A percentile compares a stretch with the other conserved stretches of the same genome.
These are phyloP conservation scores for Fusarium acutatum DNA, from an alignment of 2,329 filamentous ascomycete genomes.

Conservation along the genomic window DNA sequence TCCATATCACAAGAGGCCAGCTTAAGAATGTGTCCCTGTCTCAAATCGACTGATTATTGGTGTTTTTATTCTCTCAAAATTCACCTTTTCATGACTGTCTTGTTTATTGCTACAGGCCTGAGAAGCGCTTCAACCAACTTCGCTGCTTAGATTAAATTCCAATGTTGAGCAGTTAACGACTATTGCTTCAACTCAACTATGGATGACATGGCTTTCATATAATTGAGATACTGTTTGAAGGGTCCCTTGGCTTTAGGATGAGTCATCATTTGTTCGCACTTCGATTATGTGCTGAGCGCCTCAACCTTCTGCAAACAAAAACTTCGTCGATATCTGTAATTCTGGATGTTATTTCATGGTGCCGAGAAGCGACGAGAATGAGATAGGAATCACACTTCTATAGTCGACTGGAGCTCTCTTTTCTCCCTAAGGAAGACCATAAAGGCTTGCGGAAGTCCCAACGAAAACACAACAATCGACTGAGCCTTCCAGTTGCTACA, in stretches of 20 bases:
- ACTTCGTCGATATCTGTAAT: fast-evolving
- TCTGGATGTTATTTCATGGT: fast-evolving
- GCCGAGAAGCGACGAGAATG: fast-evolving
- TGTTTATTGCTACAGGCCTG: background rate
- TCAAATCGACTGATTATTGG: background rate
- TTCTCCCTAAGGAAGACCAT: fast-evolving
- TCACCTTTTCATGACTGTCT: background rate
- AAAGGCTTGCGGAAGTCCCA: background rate
- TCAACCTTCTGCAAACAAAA: fast-evolving
- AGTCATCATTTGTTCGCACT: fast-evolving
- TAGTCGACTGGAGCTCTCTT: fast-evolving
- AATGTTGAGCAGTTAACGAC: background rate
- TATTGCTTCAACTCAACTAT: background rate
- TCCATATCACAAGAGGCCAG: background rate
- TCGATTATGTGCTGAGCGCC: fast-evolving
- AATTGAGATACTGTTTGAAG: fast-evolving
- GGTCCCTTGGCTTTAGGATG: fast-evolving
- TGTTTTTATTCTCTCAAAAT: too few relatives aligned
- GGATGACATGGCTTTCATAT: fast-evolving
- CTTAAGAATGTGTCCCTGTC: background rate
- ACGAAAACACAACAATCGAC: background rate
- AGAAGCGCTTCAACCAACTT: background rate
- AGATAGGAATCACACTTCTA: background rate
- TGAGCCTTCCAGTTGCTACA: too few relatives aligned
- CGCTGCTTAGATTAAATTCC: fast-evolving